phyloP scores from a whole-genome alignment of 192 early-diverging fungal species.

The Rhizophlyctis rosea region DNA sequence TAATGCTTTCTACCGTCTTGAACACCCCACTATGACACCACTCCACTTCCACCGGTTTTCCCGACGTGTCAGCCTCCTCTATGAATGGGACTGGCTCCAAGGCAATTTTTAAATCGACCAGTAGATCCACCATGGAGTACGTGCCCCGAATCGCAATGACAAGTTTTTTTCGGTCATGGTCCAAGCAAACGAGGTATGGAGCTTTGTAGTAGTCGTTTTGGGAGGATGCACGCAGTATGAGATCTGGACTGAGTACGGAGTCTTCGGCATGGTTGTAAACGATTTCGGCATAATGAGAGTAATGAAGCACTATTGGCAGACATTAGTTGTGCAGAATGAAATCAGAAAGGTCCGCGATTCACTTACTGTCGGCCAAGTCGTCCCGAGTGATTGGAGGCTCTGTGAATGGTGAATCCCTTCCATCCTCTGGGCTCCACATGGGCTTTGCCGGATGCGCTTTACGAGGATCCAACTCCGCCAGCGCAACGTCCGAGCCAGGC shows the following conservation, averaged over 20 bases:
- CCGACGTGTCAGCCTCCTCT: too few relatives aligned
- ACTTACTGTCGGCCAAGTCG: too few relatives aligned
- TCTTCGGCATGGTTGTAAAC: conserved; percentile 33
- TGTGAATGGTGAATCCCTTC: too few relatives aligned
- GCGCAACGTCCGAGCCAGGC: too few relatives aligned
- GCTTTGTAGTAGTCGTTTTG: conserved; percentile 35
- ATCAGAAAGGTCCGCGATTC: too few relatives aligned
- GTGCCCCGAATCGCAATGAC: conserved; percentile 45
- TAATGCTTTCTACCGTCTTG: conserved; percentile 15
- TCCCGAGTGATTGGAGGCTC: too few relatives aligned
- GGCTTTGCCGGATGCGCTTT: too few relatives aligned
- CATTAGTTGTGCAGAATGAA: too few relatives aligned
- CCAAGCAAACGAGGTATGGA: conserved; percentile 36
- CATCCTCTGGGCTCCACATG: too few relatives aligned
- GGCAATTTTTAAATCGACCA: conserved; percentile 40
- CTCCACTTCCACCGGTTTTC: too few relatives aligned
- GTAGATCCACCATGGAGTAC: conserved; percentile 31
- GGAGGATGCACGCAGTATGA: conserved; percentile 11
- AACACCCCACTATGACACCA: conserved; percentile 9
- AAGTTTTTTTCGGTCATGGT: conserved; percentile 35
- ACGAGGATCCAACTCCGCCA: too few relatives aligned
- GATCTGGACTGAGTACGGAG: conserved; percentile 6
- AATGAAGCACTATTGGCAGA: too few relatives aligned
- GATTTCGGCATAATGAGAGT: conserved; percentile 42
- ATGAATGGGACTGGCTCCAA: conserved; percentile 26